These are phyloP conservation scores for Penicillium palitans DNA, from an alignment of 2,329 filamentous ascomycete genomes.

Conservation along the genomic window DNA sequence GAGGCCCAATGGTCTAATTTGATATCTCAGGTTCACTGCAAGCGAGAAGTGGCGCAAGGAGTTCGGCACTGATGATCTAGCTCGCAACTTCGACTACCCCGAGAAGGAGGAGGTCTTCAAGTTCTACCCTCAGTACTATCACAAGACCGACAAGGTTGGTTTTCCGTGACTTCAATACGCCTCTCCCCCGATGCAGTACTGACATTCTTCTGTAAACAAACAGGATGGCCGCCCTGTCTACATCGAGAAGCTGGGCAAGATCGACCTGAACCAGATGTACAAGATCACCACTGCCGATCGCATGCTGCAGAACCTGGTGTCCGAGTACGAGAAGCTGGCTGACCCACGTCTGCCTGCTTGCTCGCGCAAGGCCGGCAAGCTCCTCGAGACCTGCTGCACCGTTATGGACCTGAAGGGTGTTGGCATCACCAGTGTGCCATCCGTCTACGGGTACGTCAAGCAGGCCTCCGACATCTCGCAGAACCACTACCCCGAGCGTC, in stretches of 20 bases:
- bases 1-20: slow-evolving; percentile 6
- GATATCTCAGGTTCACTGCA: slow-evolving; percentile 72
- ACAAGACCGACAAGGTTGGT: slow-evolving; percentile 67
- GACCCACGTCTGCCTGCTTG: slow-evolving; percentile 93
- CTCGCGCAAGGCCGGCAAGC: slow-evolving; percentile 83
- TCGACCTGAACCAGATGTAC: slow-evolving; percentile 85
- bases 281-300: slow-evolving; percentile 90
- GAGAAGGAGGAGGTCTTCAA: slow-evolving; percentile 82
- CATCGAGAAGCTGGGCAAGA: slow-evolving; percentile 92
- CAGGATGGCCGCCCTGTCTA: slow-evolving; percentile 96
- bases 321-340: slow-evolving; percentile 95
- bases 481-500: slow-evolving; percentile 98
- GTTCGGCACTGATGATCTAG: slow-evolving; percentile 78
- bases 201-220: background rate
- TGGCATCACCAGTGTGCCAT: slow-evolving; percentile 73
- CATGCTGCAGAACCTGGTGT: slow-evolving; percentile 94
- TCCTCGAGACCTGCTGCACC: slow-evolving; percentile 96
- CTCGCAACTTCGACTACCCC: slow-evolving; percentile 79
- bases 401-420: slow-evolving; percentile 98
- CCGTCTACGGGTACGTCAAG: slow-evolving; percentile 85
- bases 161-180: background rate
- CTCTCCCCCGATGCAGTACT: background rate
- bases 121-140: slow-evolving; percentile 98
- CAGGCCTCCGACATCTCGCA: slow-evolving; percentile 87
- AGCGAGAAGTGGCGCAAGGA: slow-evolving; percentile 89